A percentile compares a stretch with the other conserved stretches of the same genome.
These are phyloP conservation scores for Knoxia roxburghii DNA, from an alignment of 257 asterid species.

Conservation along the genomic window DNA sequence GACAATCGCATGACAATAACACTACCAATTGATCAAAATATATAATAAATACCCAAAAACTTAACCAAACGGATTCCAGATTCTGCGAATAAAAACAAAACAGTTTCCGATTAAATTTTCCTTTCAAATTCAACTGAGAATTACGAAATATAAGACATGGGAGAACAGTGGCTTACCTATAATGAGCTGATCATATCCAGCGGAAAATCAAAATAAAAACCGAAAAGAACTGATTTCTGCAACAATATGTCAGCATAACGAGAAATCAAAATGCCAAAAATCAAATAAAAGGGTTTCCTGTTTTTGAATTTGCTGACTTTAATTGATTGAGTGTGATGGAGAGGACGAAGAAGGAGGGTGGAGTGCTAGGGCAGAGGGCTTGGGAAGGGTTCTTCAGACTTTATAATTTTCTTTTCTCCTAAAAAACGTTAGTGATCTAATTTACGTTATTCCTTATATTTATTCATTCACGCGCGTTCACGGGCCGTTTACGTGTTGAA, in stretches of 20 bases:
- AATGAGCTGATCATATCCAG: conserved; percentile 36
- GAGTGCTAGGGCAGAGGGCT: conserved; percentile 51
- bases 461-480: conserved; percentile 28
- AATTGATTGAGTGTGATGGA: conserved; percentile 14
- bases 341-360: conserved; percentile 10
- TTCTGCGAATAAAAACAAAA: conserved; percentile 11
- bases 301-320: conserved; percentile 4
- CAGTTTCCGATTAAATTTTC: conserved; percentile 12
- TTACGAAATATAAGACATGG: conserved; percentile 14
- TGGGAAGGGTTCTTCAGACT: conserved; percentile 34
- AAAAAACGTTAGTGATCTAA: too few species aligned
- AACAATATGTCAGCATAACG: background rate
- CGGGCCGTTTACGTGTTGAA: background rate
- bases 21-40: conserved; percentile 14
- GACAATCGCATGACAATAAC: conserved; percentile 65
- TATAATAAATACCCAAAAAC: background rate
- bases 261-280: background rate
- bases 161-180: conserved; percentile 40
- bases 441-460: too few species aligned
- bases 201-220: conserved; percentile 22
- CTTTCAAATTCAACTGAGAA: conserved; percentile 14
- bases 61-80: background rate
- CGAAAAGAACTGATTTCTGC: conserved; percentile 23
- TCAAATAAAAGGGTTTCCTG: background rate
- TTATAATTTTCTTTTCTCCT: background rate